A percentile compares a stretch with the other conserved stretches of the same genome.
Conservation (phyloP, 257 asterid genomes). For the Pogostemon cablin region DNA sequence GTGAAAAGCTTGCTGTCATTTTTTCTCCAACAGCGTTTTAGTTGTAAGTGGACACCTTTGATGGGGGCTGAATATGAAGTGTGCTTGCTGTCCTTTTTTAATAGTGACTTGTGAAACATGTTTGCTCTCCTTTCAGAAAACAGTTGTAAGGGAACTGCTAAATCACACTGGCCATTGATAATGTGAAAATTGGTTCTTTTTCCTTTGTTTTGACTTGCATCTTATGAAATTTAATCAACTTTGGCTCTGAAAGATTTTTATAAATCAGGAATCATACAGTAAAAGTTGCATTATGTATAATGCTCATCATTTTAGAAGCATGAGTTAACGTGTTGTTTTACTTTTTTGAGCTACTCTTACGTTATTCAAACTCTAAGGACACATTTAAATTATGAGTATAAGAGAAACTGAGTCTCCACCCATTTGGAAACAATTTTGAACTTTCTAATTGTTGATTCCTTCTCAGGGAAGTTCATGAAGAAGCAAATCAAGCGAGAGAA, state of each 20-base stretch:
- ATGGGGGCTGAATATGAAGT: conserved; percentile 22
- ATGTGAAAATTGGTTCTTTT: not conserved
- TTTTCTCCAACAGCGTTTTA: not conserved
- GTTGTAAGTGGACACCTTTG: conserved; percentile 8
- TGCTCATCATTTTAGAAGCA: not conserved
- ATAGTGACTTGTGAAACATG: conserved; percentile 1
- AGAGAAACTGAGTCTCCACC: not conserved
- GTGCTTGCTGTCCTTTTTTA: conserved; percentile 21
- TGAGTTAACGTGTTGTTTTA: conserved; percentile 8
- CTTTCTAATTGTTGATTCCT: conserved; percentile 20
- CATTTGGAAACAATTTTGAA: not conserved
- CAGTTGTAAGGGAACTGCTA: not conserved
- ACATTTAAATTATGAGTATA: not conserved
- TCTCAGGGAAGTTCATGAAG: conserved; percentile 96
- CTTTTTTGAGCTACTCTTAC: not conserved
- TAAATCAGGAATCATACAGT: not conserved
- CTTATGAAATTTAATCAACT: not conserved
- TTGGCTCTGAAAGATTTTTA: not conserved
- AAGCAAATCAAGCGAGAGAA: conserved; percentile 91
- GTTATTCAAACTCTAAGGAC: not conserved
- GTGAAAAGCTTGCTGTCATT: not conserved
- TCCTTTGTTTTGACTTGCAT: conserved; percentile 19
- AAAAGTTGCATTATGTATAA: not conserved
- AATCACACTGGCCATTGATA: not conserved
- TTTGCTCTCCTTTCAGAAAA: not conserved